Evolutionary conservation across 1,284 basidiomycete species (phyloP), one percentile per base, ranked within the genome.

Genomic region (Anthracocystis panici-leucophaei): DNA sequence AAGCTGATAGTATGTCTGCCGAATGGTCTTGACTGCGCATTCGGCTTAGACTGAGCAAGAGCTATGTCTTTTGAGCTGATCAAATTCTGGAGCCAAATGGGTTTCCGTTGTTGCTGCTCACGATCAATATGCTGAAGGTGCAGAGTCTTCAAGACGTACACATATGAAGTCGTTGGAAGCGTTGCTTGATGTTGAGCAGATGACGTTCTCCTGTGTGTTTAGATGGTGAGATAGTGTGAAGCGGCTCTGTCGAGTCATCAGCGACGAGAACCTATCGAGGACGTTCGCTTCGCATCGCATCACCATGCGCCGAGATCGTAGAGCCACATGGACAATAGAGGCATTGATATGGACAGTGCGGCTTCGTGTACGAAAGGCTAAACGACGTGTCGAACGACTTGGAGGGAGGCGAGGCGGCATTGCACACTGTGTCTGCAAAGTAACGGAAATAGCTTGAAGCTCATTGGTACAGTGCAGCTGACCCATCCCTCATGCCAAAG

Each of bases 181-280:
- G 12, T 6, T 14, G 14, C 35, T 16, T 16, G 33, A 33, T 33
- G 35, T 14, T 38, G 35, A 38, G 35, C 35, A 38, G 35, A 38
- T 38, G 35, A 3, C 14, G 4, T 16, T 16, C 35, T 38, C 12
- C 35, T 38, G 11, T 2, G 14, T 14, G 3, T 16, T 38, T 16
- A n/a, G 21, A 23, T 1, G 5, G 21, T 45, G 42, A 10, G 42
- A 45, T 9, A 12, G 2, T 7, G 10, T 10, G 16, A 46, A 10
- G 14, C 25, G 20, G 25, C 5, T 21, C 46, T 18, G 14, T 67
- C 58, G 65, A 67, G 59, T 62, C 65, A 62, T 57, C 20, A 16
- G 14, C 2, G 0, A 16, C 2, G 12, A n/a, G 31, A 0, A 27
- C 14, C 11, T 7, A 44, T n/a, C 11, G n/a, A 20, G 1, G 23